Evolutionary conservation across 169 alveolate species (phyloP).

Genomic region (Plasmodium knowlesi): DNA sequence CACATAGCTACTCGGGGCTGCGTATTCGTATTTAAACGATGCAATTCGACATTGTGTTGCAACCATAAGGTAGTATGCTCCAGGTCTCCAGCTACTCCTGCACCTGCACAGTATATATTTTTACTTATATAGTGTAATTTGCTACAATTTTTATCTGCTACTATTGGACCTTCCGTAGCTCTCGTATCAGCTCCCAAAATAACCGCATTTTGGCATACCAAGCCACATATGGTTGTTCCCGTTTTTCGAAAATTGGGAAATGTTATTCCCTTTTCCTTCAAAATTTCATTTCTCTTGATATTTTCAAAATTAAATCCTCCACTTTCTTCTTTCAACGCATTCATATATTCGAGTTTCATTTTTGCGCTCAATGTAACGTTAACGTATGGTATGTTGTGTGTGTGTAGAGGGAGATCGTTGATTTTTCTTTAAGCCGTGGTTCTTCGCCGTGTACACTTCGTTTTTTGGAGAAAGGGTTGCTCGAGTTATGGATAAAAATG

Average conservation of each 20-base stretch:
- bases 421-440: neutral
- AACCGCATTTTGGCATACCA: conserved; percentile 95
- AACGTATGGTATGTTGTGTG: neutral
- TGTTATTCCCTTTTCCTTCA: conserved; percentile 59
- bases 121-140: conserved; percentile 97
- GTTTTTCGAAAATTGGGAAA: conserved; percentile 79
- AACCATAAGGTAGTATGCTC: conserved; percentile 95
- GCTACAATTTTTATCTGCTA: conserved; percentile 97
- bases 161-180: conserved; percentile 98
- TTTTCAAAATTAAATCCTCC: conserved; percentile 75
- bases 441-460: neutral
- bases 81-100: conserved; percentile 99
- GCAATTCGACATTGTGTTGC: conserved; percentile 92
- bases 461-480: neutral
- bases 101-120: conserved; percentile 98
- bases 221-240: conserved; percentile 99
- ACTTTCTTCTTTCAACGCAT: conserved; percentile 66
- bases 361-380: conserved; percentile 16
- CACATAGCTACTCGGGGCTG: conserved; percentile 94
- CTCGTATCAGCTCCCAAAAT: conserved; percentile 99
- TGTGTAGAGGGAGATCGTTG: neutral
- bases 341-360: conserved; percentile 72
- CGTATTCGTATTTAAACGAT: conserved; percentile 92
- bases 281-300: conserved; percentile 69
- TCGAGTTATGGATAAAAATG: neutral